phyloP scores from a whole-genome alignment of 352 stramenopile genomes.

The Pythium biforme region DNA sequence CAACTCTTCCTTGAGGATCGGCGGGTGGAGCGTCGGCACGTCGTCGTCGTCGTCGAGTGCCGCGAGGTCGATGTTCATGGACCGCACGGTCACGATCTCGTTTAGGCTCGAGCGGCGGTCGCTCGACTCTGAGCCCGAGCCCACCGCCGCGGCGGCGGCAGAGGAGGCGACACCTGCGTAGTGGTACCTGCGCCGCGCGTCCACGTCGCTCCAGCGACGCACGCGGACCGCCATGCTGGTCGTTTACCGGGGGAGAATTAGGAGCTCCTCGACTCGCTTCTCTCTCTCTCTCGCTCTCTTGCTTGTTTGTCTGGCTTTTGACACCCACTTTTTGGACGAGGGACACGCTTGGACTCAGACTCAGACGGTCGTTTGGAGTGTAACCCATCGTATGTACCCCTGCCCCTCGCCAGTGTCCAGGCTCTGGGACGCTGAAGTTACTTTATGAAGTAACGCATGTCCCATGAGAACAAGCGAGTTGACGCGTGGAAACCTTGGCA shows the following conservation, averaged over 20 bases:
- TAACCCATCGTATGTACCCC: slow-evolving; percentile 5
- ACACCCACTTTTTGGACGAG: neutral
- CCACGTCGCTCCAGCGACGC: slow-evolving; percentile 73
- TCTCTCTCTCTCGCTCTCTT: neutral
- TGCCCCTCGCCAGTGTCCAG: too few species aligned
- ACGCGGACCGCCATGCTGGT: slow-evolving; percentile 44
- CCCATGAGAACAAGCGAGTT: neutral
- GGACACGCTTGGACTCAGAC: slow-evolving; percentile 1
- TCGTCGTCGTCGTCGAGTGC: slow-evolving; percentile 7
- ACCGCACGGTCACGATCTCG: slow-evolving; percentile 26
- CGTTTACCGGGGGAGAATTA: too few species aligned
- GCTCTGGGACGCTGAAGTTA: slow-evolving; percentile 19
- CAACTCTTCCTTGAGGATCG: slow-evolving; percentile 15
- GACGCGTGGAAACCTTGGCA: slow-evolving; percentile 19
- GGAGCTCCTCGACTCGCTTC: neutral
- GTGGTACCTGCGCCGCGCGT: slow-evolving; percentile 35
- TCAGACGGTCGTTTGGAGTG: slow-evolving; percentile 1
- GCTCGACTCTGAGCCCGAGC: slow-evolving; percentile 1
- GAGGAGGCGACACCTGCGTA: neutral
- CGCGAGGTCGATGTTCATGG: slow-evolving; percentile 21
- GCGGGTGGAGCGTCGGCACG: slow-evolving; percentile 6
- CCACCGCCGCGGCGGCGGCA: too few species aligned
- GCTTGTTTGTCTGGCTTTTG: neutral
- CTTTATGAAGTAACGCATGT: slow-evolving; percentile 16
- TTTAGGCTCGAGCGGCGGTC: slow-evolving; percentile 24